Base-by-base conservation (phyloP, 768 basidiomycete species). In the Flagelloscypha sp. region DNA sequence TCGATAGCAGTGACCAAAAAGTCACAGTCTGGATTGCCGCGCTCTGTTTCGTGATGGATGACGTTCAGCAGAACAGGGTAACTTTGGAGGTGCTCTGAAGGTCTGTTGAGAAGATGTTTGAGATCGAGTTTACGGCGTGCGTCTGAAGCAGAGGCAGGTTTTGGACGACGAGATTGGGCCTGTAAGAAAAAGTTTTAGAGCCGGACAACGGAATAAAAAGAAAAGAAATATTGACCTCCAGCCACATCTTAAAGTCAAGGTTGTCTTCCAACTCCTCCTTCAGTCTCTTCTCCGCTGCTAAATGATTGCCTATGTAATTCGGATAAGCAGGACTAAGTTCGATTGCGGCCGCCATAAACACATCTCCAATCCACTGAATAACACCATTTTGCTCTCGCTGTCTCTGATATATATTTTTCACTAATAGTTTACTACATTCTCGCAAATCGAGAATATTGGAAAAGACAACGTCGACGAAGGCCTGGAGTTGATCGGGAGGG, bases 71-170 rank as follows among this genome's bases (percentile, higher is more conserved):
- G 58, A 7, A 73, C 63, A 15, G 78, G 74, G 43, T 76, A 76
- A 35, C 67, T 65, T 47, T 70, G 68, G 13, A 75, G 54, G 45
- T 74, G 73, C 36, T 72, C 68, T 0, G 68, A 61, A 3, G 74
- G 73, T 7, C 73, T 58, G 18, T 61, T 65, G 33, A 76, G 59
- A 53, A 74, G 68, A 35, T 66, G 62, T 46, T 72, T 72, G 29
- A 75, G 62, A 38, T 74, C 72, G 33, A 31, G 15, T 8, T 18
- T 9, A 8, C 30, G 30, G 8, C n/a, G 47, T 81, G 81, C 37
- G 70, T 72, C 49, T 76, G 74, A 7, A 81, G 59, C 49, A 79
- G 79, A n/a, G n/a, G n/a, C n/a, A n/a, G n/a, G n/a, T n/a, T n/a
- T n/a, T n/a, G n/a, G n/a, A n/a, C n/a, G n/a, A n/a, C n/a, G n/a